Evolutionary conservation across 495 filamentous ascomycete species (phyloP).

Genomic region (Parmelia sp.): DNA sequence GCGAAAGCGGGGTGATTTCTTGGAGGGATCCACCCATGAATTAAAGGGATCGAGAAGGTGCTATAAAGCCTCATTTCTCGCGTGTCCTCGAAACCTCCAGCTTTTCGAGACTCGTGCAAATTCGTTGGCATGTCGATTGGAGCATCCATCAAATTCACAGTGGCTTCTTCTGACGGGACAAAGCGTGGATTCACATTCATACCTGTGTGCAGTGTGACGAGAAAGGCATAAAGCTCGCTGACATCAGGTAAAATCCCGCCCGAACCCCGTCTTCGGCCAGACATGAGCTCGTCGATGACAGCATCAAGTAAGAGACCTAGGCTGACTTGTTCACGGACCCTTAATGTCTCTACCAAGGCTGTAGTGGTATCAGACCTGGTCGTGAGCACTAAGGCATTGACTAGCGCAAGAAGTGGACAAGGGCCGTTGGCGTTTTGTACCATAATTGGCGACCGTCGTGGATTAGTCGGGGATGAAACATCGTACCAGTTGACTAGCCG

Average conservation of each 20-base stretch:
- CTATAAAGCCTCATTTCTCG: constrained; percentile 79
- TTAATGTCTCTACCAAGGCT: constrained; percentile 66
- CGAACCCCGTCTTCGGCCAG: constrained; percentile 46
- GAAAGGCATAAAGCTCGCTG: constrained; percentile 75
- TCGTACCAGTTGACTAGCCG: constrained; percentile 61
- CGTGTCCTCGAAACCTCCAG: constrained; percentile 76
- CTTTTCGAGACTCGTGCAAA: constrained; percentile 39
- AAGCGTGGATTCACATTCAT: constrained; percentile 98
- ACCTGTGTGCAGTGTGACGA: constrained; percentile 85
- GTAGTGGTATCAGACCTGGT: constrained; percentile 58
- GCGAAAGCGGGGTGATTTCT: constrained; percentile 54
- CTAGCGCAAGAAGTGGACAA: constrained; percentile 85
- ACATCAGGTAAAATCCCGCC: constrained; percentile 70
- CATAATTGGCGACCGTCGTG: constrained; percentile 65
- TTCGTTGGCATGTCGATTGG: constrained; percentile 34
- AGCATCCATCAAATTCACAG: constrained; percentile 39
- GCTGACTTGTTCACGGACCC: constrained; percentile 78
- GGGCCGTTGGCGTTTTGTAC: constrained; percentile 92
- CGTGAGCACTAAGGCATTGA: constrained; percentile 83
- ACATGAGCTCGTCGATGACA: constrained; percentile 82
- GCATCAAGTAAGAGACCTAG: constrained; percentile 44
- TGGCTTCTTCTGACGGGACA: constrained; percentile 43
- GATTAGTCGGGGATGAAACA: constrained; percentile 35
- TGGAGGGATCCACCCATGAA: constrained; percentile 88
- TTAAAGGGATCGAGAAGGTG: constrained; percentile 77